phyloP scores from a whole-genome alignment of 2,329 filamentous ascomycete species.

The Sordariomycetes sp. region DNA sequence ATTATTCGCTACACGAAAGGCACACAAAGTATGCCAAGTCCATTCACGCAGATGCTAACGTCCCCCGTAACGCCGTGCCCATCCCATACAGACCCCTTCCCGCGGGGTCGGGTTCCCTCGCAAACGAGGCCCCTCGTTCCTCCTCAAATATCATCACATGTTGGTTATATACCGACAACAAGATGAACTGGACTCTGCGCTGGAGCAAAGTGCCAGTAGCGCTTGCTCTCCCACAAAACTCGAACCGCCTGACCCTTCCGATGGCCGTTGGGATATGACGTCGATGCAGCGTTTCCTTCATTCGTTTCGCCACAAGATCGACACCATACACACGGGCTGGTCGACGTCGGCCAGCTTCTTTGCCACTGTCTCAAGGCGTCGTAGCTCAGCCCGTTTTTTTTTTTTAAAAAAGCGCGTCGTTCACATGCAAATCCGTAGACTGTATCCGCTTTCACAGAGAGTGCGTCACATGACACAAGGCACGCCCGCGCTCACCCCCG shows the following conservation, averaged over 20 bases:
- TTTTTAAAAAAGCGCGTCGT: no score
- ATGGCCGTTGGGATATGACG: no score
- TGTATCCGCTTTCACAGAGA: no score
- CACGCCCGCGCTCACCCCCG: neutral
- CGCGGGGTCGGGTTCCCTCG: neutral
- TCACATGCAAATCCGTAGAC: no score
- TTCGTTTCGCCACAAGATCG: no score
- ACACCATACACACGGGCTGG: no score
- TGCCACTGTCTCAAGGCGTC: no score
- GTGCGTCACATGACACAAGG: neutral
- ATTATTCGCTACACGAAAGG: neutral
- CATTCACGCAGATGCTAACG: neutral
- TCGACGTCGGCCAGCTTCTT: no score
- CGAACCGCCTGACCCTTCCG: no score
- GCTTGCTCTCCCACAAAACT: neutral
- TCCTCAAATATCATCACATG: neutral
- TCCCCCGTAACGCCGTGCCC: neutral
- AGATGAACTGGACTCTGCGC: neutral
- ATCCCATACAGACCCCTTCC: neutral
- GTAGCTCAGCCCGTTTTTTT: no score
- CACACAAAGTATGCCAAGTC: neutral
- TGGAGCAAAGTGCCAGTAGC: no score
- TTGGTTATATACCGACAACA: neutral
- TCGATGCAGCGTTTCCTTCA: no score
- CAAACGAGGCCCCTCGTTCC: neutral